Evolutionary conservation across 208 protist genomes (phyloP), one percentile per base, ranked within the genome.

Genomic region (Phytomonas serpens): DNA sequence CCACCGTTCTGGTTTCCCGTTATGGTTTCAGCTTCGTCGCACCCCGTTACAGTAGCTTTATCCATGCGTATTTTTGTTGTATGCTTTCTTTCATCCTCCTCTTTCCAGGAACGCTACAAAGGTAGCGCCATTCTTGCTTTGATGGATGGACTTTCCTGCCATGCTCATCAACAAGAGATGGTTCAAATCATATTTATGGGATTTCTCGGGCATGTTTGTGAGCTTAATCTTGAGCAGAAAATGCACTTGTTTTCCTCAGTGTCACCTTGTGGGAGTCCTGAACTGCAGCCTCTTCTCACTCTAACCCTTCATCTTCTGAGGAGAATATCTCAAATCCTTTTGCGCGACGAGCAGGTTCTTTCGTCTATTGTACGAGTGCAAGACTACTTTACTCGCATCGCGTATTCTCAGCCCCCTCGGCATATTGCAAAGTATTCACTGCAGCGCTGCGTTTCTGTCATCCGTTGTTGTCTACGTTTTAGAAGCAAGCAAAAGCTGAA

Each of bases 161-260:
- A 88, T 64, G 77, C 83, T 19, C 81, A 89, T 73, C 81, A 93
- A 67, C 67, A 72, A 1, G 83, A 89, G 68, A 51, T 90, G 16
- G 73, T 87, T 62, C 61, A 79, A 23, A 16, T 87, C 32, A 62
- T 93, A 33, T 70, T 86, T 38, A 73, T 84, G 40, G 83, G 74
- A 23, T 80, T 82, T 63, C 73, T 79, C 32, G 85, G 85, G 4
- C 76, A 76, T 40, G 30, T 85, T 27, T 27, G 47, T 27, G 19
- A 27, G 10, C 47, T 57, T 57, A 57, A 57, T 23, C 47, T 27
- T 9, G 16, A 27, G 47, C 47, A 19, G 47, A 27, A 27, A 23
- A 27, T 57, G 47, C 19, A 1, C 47, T 57, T 19, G 16, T 57
- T 57, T 57, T 57, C 16, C 23, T 57, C 47, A 6, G 47, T 57